Base-by-base conservation (phyloP, 106 monocot genomes). In the Allium sativum region DNA sequence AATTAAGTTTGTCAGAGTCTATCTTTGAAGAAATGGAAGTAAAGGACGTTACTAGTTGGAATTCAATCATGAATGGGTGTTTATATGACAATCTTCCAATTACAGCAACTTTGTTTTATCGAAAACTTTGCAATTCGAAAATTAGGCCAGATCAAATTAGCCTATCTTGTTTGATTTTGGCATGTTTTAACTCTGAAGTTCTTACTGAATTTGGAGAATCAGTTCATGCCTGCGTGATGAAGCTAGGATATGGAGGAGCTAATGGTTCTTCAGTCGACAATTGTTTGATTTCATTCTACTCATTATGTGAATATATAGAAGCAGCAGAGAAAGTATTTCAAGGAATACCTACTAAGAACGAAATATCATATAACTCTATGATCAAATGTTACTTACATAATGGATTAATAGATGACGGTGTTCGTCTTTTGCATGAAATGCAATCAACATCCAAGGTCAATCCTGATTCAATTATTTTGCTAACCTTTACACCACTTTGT, bases 311-410 rank as follows among this genome's bases (percentile, higher is more conserved):
- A 46, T 45, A 74, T 57, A 55, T 77, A 15, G 72, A 77, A 63
- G 65, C 74, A 42, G 73, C 85, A 31, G 67, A 72, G 57, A 41
- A 61, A 14, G 56, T 90, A 22, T 90, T 90, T 61, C 17, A 41
- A 17, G 44, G 43, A 48, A 31, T 71, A 21, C 1, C 10, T 55
- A 6, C 58, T 19, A 82, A 65, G 56, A 90, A 73, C 42, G 74
- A 73, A 0, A 70, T 90, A 47, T 85, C 90, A 51, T 85, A 79
- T 74, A 90, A 90, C 71, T 68, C 85, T 11, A 74, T 90, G 82
- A 76, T 90, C 40, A 55, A 59, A 59, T 76, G 78, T 10, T 75
- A 79, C 7, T 58, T 77, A 10, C 68, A 69, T 17, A 79, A 85
- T 52, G 63, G 60, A 55, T 70, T 66, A 56, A 8, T 45, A 21